Evolutionary conservation across 2,329 filamentous ascomycete species (phyloP).

Genomic region (Ophiocordyceps camponoti-rufipedis): DNA sequence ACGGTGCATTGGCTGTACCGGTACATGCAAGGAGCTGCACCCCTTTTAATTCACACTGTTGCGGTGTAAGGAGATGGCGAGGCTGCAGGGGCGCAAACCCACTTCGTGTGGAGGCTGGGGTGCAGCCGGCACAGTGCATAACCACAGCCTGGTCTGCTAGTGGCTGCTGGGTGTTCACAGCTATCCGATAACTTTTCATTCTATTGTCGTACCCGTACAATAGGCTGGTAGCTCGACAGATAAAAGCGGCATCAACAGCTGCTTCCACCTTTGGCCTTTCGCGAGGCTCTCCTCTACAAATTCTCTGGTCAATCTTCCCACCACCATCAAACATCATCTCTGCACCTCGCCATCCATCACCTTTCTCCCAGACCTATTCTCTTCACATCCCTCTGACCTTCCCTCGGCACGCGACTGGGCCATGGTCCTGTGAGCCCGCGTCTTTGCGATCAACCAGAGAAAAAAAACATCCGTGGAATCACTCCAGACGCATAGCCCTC

Average conservation of each 20-base stretch:
- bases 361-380: neutral
- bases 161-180: no score
- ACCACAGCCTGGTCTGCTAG: no score
- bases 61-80: no score
- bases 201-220: no score
- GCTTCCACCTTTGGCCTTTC: no score
- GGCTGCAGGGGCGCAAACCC: no score
- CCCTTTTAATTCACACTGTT: neutral
- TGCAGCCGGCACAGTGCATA: no score
- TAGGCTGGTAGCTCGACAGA: no score
- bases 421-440: slow-evolving; percentile 9
- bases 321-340: slow-evolving; percentile 3
- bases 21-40: neutral
- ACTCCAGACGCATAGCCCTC: neutral
- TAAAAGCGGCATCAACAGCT: no score
- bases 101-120: no score
- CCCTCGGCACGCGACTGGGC: slow-evolving; percentile 4
- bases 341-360: neutral
- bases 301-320: neutral
- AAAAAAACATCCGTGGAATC: neutral
- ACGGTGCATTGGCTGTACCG: neutral
- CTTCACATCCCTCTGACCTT: neutral
- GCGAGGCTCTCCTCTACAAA: no score
- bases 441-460: slow-evolving; percentile 2
- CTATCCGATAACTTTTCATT: no score